phyloP scores from a whole-genome alignment of 2,329 filamentous ascomycete species.

The Elsinoe arachidis region DNA sequence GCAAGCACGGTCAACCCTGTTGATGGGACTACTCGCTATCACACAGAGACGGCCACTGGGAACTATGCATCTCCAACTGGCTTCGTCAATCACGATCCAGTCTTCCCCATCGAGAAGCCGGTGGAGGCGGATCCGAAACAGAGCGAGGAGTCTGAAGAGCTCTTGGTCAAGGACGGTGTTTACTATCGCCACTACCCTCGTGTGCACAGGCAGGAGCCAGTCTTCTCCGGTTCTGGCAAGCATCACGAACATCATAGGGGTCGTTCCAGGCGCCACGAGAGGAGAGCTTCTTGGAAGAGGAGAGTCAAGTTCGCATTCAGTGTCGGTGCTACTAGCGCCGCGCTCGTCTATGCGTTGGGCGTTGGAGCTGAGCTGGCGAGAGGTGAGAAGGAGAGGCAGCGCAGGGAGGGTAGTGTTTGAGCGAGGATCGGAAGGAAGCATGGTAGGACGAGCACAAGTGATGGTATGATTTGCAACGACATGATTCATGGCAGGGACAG shows the following conservation, averaged over 20 bases:
- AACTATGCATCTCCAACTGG: constrained; percentile 57
- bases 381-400: constrained; percentile 6
- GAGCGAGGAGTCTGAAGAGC: constrained; percentile 26
- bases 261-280: not conserved
- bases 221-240: constrained; percentile 2
- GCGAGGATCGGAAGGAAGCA: not conserved
- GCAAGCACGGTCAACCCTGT: constrained; percentile 46
- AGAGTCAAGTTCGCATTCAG: constrained; percentile 12
- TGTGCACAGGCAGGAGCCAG: constrained; percentile 27
- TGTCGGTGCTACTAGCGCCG: constrained; percentile 6
- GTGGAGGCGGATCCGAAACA: constrained; percentile 17
- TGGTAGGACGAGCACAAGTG: not conserved
- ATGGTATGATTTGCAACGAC: not conserved
- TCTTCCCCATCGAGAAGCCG: constrained; percentile 17
- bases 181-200: constrained; percentile 39
- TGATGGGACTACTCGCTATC: constrained; percentile 30
- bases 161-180: constrained; percentile 26
- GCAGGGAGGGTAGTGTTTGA: not conserved
- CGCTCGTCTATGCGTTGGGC: constrained; percentile 6
- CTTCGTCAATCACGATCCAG: constrained; percentile 52
- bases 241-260: not conserved
- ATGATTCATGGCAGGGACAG: not conserved
- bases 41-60: constrained; percentile 34
- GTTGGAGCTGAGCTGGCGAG: constrained; percentile 11
- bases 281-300: constrained; percentile 9